Evolutionary conservation across 345 rosid species (phyloP), one percentile per base, ranked within the genome.

Genomic region (Eucalyptus virginea): DNA sequence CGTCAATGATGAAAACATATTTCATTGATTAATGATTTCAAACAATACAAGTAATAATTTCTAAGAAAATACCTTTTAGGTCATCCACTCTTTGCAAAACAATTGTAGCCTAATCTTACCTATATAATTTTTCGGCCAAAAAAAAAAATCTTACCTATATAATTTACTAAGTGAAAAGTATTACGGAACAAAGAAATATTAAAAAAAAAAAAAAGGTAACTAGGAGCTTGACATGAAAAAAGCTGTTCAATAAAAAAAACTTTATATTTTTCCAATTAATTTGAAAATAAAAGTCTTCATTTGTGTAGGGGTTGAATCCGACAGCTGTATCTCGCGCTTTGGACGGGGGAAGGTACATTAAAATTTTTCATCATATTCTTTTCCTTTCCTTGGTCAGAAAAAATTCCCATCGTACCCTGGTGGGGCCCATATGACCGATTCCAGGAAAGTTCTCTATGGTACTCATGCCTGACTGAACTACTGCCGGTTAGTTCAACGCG

Each of bases 11-110:
- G 30, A 1, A 56, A 56, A 9, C 2, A 23, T 56, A 56, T 9
- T 23, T 56, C 2, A 24, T 9, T 0, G 62, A 56, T 24, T 56
- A 56, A 56, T 56, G 6, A 9, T 23, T 10, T 56, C 3, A 24
- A 56, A 6, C 0, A 24, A 56, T 56, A 10, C 6, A 56, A 56
- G 2, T 24, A 5, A 4, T 10, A 3, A 23, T 56, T 56, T 56
- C 0, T 56, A 23, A 10, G 1, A 56, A 23, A 56, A 56, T 56
- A 0, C 13, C 0, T 56, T 56, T 4, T 21, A 52, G 58, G 5
- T 52, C 5, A 21, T 21, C 11, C 58, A 4, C 58, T 52, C 2
- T 52, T 52, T 52, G 58, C 26, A 52, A 52, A 52, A 52, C 1
- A 52, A 52, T 52, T 52, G 2, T 11, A 21, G 11, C 58, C 62